Evolutionary conservation across 2,329 filamentous ascomycete species (phyloP).

Genomic region (Cercospora zeae-maydis): DNA sequence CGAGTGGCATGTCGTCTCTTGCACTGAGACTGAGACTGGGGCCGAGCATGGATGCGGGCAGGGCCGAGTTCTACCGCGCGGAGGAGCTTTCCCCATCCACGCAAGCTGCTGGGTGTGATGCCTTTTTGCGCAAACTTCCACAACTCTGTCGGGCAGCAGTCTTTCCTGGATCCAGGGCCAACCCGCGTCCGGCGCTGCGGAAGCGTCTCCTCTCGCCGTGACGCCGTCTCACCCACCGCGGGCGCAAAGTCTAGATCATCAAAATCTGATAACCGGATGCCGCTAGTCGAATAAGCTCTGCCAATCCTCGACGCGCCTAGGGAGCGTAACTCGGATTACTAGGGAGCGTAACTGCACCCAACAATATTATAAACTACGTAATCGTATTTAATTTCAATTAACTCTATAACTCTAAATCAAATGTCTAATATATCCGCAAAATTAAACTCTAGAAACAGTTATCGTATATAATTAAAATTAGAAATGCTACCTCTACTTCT

Average conservation of each 20-base stretch:
- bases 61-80: background rate
- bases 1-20: background rate
- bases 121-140: background rate
- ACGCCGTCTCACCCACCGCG: too few relatives aligned
- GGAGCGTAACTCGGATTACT: too few relatives aligned
- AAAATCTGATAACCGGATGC: slow-evolving; percentile 4
- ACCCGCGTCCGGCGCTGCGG: background rate
- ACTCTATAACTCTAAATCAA: too few relatives aligned
- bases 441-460: too few relatives aligned
- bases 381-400: too few relatives aligned
- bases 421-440: too few relatives aligned
- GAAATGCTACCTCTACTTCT: too few relatives aligned
- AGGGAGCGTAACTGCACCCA: too few relatives aligned
- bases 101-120: background rate
- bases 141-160: too few relatives aligned
- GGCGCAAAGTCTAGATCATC: slow-evolving; percentile 8
- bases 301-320: too few relatives aligned
- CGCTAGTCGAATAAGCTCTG: slow-evolving; percentile 1
- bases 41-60: background rate
- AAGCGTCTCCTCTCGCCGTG: background rate
- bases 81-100: background rate
- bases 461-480: too few relatives aligned
- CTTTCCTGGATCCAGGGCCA: background rate
- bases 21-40: background rate
- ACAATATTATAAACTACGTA: too few relatives aligned